Base-by-base conservation (phyloP, 768 basidiomycete genomes). In the Mycena epipterygia region DNA sequence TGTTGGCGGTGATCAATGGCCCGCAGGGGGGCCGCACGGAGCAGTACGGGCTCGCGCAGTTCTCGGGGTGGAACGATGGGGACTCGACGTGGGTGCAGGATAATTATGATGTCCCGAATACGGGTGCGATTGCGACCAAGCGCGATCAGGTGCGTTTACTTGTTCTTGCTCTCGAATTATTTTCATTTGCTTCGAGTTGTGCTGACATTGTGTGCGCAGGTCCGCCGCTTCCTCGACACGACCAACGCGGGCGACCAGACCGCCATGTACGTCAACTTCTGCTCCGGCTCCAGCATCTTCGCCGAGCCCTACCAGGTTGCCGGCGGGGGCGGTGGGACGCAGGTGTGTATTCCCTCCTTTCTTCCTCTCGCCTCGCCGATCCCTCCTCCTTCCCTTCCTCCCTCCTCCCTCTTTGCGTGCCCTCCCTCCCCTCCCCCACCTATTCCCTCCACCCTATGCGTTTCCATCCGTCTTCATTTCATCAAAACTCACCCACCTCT, bases 171-270 rank as follows among this genome's bases (percentile, higher is more conserved):
- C n/a, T 8, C n/a, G n/a, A n/a, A n/a, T n/a, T n/a, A n/a, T n/a
- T 39, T 12, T 25, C 42, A 37, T 29, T 4, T 23, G 21, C 17
- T 7, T 17, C 19, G 21, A 44, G 5, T 44, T 17, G 25, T 27
- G 23, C 46, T 48, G 46, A 48, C 13, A 14, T 13, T 8, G 6
- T 11, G 23, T 21, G 21, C 13, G 2, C 25, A 70, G 70, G 56
- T 71, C 65, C 70, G 71, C 67, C 71, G 71, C 46, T 72, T 72
- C 71, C 67, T 72, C 41, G 71, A 72, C 62, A 12, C 9, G 49
- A 53, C 39, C 56, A 67, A 67, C 62, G 25, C 61, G 37, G 71
- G 55, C 66, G 60, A 68, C 67, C 33, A 61, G 52, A 51, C 7
- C 46, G 42, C 39, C 41, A 41, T 72, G 14, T 72, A 68, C 62